Base-by-base conservation (phyloP, 140 eudicot genomes). In the Flaveria floridana region DNA sequence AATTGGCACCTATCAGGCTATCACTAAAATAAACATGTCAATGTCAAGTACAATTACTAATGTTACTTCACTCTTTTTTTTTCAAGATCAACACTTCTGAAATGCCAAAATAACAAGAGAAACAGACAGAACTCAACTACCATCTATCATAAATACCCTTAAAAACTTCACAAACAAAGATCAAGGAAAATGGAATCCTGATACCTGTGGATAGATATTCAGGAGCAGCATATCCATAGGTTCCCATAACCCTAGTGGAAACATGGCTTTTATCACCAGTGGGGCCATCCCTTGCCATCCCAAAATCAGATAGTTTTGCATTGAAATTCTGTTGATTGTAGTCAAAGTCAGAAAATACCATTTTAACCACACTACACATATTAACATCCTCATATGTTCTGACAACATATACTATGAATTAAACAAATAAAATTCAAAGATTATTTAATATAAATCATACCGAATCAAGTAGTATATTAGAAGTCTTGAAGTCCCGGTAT, bases 171-270 rank as follows among this genome's bases (percentile, higher is more conserved):
- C 55, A 55, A 37, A 39, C 37, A 58, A 73, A 73, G 12, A 59
- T 42, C 8, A 66, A 52, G n/a, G 10, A 37, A 65, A 50, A 30
- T 20, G 21, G 8, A 47, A 69, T 46, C 1, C 7, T 25, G 0
- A 37, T 83, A 93, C 98, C 98, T 82, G 98, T 90, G 56, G 96
- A 87, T 30, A 93, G 84, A 86, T 93, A 93, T 84, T 93, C 98
- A 20, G 98, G 98, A 48, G 98, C 98, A 61, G 98, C 98, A 81
- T 93, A 93, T 65, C 98, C 98, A 66, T 82, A 88, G 13, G 99
- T 90, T 4, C 99, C 97, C 97, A 94, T 90, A 46, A 94, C 91
- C 80, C 97, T 78, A 51, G 99, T 94, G 21, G 99, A 94, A 61
- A 94, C 99, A 68, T 94, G 95, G 76, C 97, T 90, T 81, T 85